These are phyloP conservation scores for Colletotrichum sp. DNA, from an alignment of 2,329 filamentous ascomycete genomes.

Conservation along the genomic window DNA sequence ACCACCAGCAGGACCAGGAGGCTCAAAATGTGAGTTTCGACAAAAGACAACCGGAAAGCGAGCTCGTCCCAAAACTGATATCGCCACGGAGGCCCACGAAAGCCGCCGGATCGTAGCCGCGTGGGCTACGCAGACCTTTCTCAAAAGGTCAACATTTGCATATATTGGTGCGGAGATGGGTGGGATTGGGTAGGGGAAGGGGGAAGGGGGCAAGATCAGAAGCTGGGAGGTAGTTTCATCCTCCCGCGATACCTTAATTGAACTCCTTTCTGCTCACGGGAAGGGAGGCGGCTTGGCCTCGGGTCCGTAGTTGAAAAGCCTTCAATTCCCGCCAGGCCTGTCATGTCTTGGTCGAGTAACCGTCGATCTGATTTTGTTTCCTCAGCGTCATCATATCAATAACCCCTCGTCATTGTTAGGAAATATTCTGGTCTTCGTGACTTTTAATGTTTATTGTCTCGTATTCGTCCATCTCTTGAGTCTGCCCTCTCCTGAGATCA, in stretches of 20 bases:
- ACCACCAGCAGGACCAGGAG: not conserved
- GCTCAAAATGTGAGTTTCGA: conserved; percentile 8
- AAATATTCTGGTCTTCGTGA: not conserved
- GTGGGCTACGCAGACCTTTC: not conserved
- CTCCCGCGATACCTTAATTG: not conserved
- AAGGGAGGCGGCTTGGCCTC: not conserved
- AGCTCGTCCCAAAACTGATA: not conserved
- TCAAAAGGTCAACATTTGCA: not conserved
- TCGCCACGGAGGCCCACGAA: not conserved
- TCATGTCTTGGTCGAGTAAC: not conserved
- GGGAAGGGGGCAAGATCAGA: not conserved
- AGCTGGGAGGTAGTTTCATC: not conserved
- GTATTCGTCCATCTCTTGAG: not conserved
- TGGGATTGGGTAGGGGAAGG: not conserved
- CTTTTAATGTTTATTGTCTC: not conserved
- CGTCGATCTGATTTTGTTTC: not conserved
- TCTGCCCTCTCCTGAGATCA: not conserved
- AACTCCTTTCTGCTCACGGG: not conserved
- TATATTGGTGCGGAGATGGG: not conserved
- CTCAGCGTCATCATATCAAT: not conserved
- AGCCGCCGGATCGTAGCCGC: not conserved
- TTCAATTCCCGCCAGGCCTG: not conserved
- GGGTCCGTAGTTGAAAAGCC: conserved; percentile 5
- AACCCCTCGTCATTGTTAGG: not conserved
- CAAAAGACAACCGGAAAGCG: not conserved